These are phyloP conservation scores for Xanthoconium purpureum DNA, from an alignment of 768 basidiomycete genomes.

Conservation along the genomic window DNA sequence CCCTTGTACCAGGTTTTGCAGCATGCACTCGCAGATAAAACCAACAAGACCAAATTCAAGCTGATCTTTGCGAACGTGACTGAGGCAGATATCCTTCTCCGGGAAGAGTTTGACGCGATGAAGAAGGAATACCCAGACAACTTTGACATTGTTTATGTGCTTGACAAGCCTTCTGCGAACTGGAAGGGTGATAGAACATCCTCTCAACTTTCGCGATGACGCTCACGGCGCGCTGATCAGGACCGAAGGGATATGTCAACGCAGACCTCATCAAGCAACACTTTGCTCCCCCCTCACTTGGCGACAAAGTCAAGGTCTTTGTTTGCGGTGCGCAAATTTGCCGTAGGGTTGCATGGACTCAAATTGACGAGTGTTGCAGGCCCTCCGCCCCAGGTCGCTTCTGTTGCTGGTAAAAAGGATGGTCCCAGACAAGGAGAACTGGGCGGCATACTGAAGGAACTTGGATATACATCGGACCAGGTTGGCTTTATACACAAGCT, in stretches of 20 bases:
- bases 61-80: slow-evolving; percentile 89
- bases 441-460: slow-evolving; percentile 80
- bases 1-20: slow-evolving; percentile 81
- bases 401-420: slow-evolving; percentile 85
- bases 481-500: slow-evolving; percentile 37
- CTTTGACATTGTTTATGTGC: slow-evolving; percentile 80
- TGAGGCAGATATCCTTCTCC: slow-evolving; percentile 86
- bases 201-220: neutral
- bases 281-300: slow-evolving; percentile 58
- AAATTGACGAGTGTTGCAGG: slow-evolving; percentile 34
- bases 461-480: slow-evolving; percentile 82
- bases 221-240: slow-evolving; percentile 31
- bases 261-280: slow-evolving; percentile 71
- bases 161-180: slow-evolving; percentile 67
- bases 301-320: slow-evolving; percentile 84
- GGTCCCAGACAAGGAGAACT: slow-evolving; percentile 79
- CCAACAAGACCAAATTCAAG: slow-evolving; percentile 93
- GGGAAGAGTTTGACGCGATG: slow-evolving; percentile 69
- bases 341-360: neutral
- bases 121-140: slow-evolving; percentile 65
- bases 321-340: slow-evolving; percentile 67
- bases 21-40: slow-evolving; percentile 66
- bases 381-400: slow-evolving; percentile 85
- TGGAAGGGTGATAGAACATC: slow-evolving; percentile 52
- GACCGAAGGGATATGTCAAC: slow-evolving; percentile 72